Evolutionary conservation across 805 yeast genomes (phyloP).

Genomic region (Komagataella ulmi): DNA sequence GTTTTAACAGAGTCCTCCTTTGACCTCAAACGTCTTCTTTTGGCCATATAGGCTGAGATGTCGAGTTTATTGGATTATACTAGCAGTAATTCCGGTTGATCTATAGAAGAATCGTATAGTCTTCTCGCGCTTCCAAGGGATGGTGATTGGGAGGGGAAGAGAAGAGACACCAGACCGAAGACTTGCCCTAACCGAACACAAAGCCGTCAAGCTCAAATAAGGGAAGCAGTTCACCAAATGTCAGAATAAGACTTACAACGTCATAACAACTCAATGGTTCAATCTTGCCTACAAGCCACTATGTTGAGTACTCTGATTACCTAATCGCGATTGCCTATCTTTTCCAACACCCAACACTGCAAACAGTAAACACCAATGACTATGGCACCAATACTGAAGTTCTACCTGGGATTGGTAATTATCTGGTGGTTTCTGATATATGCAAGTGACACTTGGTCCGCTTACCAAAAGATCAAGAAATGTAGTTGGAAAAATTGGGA

Average conservation of each 20-base stretch:
- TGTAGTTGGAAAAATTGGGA: constrained; percentile 67
- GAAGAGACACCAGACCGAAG: background rate
- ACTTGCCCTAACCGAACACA: background rate
- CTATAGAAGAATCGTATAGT: background rate
- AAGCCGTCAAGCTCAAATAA: background rate
- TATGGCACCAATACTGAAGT: background rate
- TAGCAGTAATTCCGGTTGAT: background rate
- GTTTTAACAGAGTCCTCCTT: background rate
- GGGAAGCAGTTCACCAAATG: background rate
- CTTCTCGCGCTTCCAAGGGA: background rate
- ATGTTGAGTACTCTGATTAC: background rate
- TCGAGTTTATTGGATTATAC: background rate
- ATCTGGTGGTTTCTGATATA: constrained; percentile 33
- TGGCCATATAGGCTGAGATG: background rate
- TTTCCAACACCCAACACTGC: background rate
- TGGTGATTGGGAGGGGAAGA: background rate
- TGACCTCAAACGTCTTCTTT: background rate
- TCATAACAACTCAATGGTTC: too few species aligned
- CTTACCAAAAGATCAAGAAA: constrained; percentile 21
- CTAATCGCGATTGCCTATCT: background rate
- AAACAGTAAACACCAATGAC: background rate
- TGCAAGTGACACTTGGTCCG: constrained; percentile 38
- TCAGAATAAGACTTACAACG: background rate
- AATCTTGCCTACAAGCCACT: too few species aligned
- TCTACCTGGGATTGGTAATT: constrained; percentile 5